phyloP scores from a whole-genome alignment of 169 alveolate genomes.

The Amoebophrya sp. region DNA sequence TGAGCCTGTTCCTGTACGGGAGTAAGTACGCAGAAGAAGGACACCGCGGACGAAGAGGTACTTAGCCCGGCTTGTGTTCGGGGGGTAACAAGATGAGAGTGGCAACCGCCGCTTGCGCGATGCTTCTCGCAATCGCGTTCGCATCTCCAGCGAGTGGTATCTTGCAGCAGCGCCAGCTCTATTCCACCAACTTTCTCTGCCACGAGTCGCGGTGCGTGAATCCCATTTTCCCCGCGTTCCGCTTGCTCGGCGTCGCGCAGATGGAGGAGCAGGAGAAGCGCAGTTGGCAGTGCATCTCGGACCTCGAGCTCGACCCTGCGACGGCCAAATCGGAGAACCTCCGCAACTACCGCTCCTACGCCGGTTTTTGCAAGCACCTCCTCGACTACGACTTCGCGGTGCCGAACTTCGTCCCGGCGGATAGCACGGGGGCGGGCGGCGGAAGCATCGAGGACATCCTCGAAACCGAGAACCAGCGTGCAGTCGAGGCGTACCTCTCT shows the following conservation, averaged over 20 bases:
- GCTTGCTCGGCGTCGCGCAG: neutral
- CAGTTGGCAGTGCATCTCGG: neutral
- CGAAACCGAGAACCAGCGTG: neutral
- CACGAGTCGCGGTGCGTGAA: neutral
- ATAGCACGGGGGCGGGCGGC: too few species aligned
- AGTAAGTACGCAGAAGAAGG: too few species aligned
- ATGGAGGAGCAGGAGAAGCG: neutral
- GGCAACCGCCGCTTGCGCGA: too few species aligned
- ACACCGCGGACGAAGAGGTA: too few species aligned
- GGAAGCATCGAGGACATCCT: too few species aligned
- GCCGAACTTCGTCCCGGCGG: neutral
- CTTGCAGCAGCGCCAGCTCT: too few species aligned
- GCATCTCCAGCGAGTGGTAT: too few species aligned
- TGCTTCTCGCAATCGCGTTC: too few species aligned
- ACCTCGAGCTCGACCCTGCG: neutral
- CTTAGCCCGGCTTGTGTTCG: too few species aligned
- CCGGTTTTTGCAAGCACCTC: neutral
- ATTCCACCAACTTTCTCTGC: neutral
- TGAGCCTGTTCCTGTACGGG: too few species aligned
- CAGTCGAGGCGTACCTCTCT: neutral
- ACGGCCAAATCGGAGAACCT: neutral
- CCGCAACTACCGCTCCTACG: neutral
- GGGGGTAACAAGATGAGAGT: too few species aligned
- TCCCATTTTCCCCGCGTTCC: neutral
- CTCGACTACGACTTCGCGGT: neutral